Evolutionary conservation across 2,329 filamentous ascomycete species (phyloP), one percentile per base, ranked within the genome.

Genomic region (Stagonosporopsis vannaccii): DNA sequence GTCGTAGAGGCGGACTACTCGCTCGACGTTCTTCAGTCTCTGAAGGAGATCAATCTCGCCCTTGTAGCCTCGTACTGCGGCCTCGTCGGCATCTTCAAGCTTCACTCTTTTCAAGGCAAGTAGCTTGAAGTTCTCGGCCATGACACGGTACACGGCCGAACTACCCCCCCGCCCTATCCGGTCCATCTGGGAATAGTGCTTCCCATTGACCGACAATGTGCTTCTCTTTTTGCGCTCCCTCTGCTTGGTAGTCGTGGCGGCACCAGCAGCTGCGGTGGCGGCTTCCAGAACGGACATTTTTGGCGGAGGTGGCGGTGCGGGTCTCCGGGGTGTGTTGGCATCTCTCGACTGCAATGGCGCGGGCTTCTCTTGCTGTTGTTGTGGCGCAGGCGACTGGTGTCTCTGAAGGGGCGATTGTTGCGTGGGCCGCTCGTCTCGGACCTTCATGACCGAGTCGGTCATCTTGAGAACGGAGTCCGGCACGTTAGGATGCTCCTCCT

Each of bases 201-300:
- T 96, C 58, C 92, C 91, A 71, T 99, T 99, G 59, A 99, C 88
- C 42, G 89, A 88, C 56, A 98, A 84, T 55, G 94, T 89, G 60
- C 92, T 91, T 42, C 92, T 86, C 70, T 92, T 91, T 75, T 90
- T 92, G 71, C 84, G 65, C 80, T 92, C 74, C 83, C 71, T 82
- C 36, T 83, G 82, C 69, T 93, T 90, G 4, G 91, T 87, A 0
- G 90, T 88, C 1, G 53, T 56, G 4, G 90, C 87, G 23, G 92
- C 90, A 13, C 93, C 93, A 4, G 90, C 92, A 11, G 88, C 88
- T 1, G 90, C 87, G 1, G 94, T 97, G 2, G 92, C 94, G 3
- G 93, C 89, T 64, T 98, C 92, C n/a, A 97, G 80, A 7, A 97
- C 90, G 1, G 91, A 95, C 94, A 98, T 98, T 76, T 97, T 98